Evolutionary conservation across 208 protist genomes (phyloP), one percentile per base, ranked within the genome.

Genomic region (Trypanosoma brucei): DNA sequence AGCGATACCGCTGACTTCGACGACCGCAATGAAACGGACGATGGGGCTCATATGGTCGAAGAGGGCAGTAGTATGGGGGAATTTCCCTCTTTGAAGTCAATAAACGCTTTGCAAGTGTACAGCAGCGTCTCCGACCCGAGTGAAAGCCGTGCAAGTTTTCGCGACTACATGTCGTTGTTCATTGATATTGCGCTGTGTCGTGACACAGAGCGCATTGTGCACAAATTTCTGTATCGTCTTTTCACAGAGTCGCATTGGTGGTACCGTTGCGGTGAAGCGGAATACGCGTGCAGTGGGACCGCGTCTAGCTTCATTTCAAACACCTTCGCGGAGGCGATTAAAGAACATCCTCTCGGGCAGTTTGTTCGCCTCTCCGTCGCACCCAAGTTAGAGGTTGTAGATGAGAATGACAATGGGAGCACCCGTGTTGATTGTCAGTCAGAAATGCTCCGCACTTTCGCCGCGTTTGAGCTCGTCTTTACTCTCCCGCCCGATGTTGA

Each of bases 151-250:
- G 8, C 46, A 33, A 49, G 5, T 38, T 78, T 78, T 58, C 42
- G 44, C 30, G 61, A 86, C 13, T 78, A 79, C 0, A 56, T 91
- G 48, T 75, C 75, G 55, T 70, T 94, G 0, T 37, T 94, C n/a
- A 46, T 91, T 3, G 86, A 92, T 68, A 72, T 95, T 0, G 85
- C 83, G 2, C 77, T 95, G 30, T 90, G 72, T 63, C 81, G 86
- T 22, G 86, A 95, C 65, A 76, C 70, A 56, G 78, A 79, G n/a
- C 82, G 84, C 4, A 68, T 92, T 45, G 75, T 95, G 46, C 62
- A 80, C 48, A 64, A 66, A 34, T 95, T 95, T 66, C 62, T 95
- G 11, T 65, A 78, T 64, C 72, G 67, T 3, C 75, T 95, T 13
- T 65, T 72, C 35, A 38, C 52, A 35, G 79, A 91, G 55, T 85